Conservation (phyloP, 2,329 filamentous ascomycete genomes). For the Bisporella sp. region DNA sequence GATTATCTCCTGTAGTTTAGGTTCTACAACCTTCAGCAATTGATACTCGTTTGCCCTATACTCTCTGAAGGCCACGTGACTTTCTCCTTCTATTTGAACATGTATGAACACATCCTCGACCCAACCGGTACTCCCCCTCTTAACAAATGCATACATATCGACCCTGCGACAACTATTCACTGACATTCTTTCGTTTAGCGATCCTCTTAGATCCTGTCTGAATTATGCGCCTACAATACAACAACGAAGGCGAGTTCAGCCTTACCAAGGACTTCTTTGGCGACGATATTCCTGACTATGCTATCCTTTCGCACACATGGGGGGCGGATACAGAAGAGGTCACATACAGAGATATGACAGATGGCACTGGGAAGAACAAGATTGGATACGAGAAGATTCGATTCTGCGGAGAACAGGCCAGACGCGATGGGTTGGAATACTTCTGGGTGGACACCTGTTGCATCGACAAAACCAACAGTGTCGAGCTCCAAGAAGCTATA, state of each 20-base stretch:
- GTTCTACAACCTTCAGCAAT: no score
- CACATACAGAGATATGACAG: not conserved
- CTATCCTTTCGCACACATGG: not conserved
- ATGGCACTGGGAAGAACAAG: no score
- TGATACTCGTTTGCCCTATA: no score
- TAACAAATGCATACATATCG: not conserved
- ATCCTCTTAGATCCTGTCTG: not conserved
- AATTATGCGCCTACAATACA: not conserved
- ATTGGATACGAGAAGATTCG: no score
- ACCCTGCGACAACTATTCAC: not conserved
- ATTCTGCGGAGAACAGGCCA: no score
- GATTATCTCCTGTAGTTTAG: no score
- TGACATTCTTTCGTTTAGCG: not conserved
- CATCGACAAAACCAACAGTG: no score
- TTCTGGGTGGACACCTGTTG: no score
- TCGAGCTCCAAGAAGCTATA: no score
- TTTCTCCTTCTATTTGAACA: no score
- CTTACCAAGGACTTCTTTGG: not conserved
- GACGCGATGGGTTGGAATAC: no score
- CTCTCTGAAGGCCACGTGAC: no score
- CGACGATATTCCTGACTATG: not conserved
- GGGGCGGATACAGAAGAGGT: not conserved
- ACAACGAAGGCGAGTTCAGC: not conserved
- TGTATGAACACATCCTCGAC: conserved; percentile 4
- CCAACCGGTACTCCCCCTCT: not conserved